Percentiles rank a stretch among this genome's conserved stretches.
These are phyloP conservation scores for Aegilops tauschii DNA, from an alignment of 176 grass and related monocot genomes.

Conservation along the genomic window DNA sequence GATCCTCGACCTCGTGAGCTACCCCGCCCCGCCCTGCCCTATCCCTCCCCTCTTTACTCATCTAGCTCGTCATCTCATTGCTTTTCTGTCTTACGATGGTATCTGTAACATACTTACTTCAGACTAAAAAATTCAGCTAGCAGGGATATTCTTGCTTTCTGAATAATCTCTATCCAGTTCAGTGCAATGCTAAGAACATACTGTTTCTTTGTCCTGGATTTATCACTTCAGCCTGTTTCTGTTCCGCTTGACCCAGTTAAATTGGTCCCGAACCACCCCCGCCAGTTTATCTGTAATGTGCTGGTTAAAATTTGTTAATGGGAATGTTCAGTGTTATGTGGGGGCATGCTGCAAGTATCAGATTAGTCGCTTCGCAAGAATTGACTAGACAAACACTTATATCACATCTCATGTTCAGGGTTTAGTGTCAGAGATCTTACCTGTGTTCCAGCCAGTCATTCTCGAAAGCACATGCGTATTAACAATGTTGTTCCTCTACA, in stretches of 20 bases:
- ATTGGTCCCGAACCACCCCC: background rate
- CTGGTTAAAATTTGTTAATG: background rate
- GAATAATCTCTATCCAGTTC: background rate
- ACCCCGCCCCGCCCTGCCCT: background rate
- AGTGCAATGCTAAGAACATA: background rate
- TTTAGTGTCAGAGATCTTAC: background rate
- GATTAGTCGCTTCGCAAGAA: background rate
- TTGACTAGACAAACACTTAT: background rate
- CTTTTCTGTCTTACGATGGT: background rate
- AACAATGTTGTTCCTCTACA: background rate
- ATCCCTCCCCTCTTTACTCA: background rate
- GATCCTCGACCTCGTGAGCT: slow-evolving; percentile 83
- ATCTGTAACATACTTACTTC: background rate
- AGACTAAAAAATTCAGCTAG: background rate
- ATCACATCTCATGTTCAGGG: background rate
- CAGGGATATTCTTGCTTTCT: background rate
- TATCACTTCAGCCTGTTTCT: background rate
- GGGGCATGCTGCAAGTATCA: background rate
- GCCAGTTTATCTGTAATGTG: background rate
- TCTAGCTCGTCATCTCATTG: background rate
- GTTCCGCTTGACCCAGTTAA: background rate
- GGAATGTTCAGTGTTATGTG: background rate
- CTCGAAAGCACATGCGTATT: background rate
- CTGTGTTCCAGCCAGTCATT: background rate
- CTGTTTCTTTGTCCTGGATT: background rate